Evolutionary conservation across 225 moss, liverwort and hornwort species (phyloP).

Genomic region (Pseudisothecium myosuroides): DNA sequence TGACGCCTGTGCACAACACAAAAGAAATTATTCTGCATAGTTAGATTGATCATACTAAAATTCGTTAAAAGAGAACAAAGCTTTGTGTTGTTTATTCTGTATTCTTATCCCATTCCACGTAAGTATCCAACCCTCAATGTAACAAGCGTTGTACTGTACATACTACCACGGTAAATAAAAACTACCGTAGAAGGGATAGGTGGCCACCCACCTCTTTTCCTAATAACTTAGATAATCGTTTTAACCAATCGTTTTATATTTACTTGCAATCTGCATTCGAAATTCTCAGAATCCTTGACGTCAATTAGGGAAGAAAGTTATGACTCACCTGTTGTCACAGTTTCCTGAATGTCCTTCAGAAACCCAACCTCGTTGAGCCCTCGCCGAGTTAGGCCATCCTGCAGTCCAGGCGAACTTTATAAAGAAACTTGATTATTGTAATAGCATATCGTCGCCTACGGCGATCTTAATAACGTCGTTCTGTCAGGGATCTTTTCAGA

Average conservation of each 20-base stretch:
- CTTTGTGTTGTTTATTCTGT: no score
- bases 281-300: background rate
- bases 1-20: constrained; percentile 34
- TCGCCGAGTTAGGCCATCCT: constrained; percentile 63
- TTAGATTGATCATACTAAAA: background rate
- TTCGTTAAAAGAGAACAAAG: background rate
- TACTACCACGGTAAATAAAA: background rate
- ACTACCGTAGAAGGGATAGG: background rate
- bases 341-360: constrained; percentile 50
- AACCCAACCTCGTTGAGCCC: constrained; percentile 63
- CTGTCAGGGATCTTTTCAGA: background rate
- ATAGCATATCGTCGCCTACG: background rate
- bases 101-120: background rate
- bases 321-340: constrained; percentile 50
- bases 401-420: background rate
- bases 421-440: background rate
- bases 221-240: background rate
- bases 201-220: background rate
- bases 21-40: background rate
- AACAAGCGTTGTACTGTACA: background rate
- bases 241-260: background rate
- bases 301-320: background rate
- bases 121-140: background rate
- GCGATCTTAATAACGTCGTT: background rate
- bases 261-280: background rate